phyloP scores from a whole-genome alignment of 2,329 filamentous ascomycete species.

The Calonectria crousiana region DNA sequence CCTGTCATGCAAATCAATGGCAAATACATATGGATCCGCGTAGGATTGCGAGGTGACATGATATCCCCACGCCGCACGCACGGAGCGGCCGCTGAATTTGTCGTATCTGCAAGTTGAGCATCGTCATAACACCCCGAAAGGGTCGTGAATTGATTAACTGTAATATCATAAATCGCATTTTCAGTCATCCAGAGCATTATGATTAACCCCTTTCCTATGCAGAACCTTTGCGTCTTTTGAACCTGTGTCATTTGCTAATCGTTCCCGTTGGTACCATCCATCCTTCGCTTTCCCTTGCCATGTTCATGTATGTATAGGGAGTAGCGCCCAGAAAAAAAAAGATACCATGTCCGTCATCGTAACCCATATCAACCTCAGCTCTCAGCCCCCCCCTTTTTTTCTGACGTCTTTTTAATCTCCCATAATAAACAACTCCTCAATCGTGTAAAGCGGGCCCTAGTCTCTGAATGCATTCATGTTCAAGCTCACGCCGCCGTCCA shows the following conservation, averaged over 20 bases:
- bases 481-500: constrained; percentile 47
- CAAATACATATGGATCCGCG: constrained; percentile 18
- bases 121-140: background rate
- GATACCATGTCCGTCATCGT: constrained; percentile 6
- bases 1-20: constrained; percentile 16
- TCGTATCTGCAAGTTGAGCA: background rate
- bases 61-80: constrained; percentile 20
- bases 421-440: constrained; percentile 31
- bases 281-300: constrained; percentile 9
- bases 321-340: constrained; percentile 6
- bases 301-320: background rate
- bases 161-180: constrained; percentile 6
- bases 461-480: constrained; percentile 37
- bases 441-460: constrained; percentile 41
- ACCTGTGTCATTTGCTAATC: constrained; percentile 13
- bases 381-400: background rate
- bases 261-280: constrained; percentile 5
- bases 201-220: constrained; percentile 6
- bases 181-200: background rate
- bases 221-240: background rate
- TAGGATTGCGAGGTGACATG: constrained; percentile 24
- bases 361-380: constrained; percentile 6
- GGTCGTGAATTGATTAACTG: background rate
- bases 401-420: constrained; percentile 13
- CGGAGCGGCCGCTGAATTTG: constrained; percentile 5